phyloP scores from a whole-genome alignment of 2,329 filamentous ascomycete species.

The Sclerotinia subarctica region DNA sequence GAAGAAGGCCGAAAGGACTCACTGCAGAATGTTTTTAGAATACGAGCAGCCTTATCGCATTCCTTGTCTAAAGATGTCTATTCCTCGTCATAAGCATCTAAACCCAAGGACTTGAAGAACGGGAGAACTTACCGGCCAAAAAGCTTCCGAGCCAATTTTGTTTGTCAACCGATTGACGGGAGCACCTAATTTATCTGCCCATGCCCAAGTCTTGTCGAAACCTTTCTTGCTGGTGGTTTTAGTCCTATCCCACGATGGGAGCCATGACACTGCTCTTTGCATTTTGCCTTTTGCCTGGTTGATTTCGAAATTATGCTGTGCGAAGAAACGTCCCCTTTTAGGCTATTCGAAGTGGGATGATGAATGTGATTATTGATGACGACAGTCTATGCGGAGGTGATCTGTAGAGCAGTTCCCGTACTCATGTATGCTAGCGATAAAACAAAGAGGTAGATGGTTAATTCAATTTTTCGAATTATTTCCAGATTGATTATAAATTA shows the following conservation, averaged over 20 bases:
- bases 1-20: conserved; percentile 41
- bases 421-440: not conserved
- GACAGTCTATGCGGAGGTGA: conserved; percentile 6
- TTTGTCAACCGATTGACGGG: conserved; percentile 81
- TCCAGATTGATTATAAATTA: not conserved
- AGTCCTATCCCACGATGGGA: conserved; percentile 51
- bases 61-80: conserved; percentile 74
- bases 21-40: conserved; percentile 88
- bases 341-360: conserved; percentile 18
- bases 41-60: conserved; percentile 85
- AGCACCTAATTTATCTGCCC: conserved; percentile 63
- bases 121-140: conserved; percentile 58
- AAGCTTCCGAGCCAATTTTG: conserved; percentile 75
- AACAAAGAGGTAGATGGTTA: not conserved
- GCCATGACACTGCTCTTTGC: conserved; percentile 37
- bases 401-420: not conserved
- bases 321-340: conserved; percentile 10
- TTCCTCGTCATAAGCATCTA: not conserved
- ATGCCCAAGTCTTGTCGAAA: conserved; percentile 70
- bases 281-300: conserved; percentile 33
- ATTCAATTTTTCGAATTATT: not conserved
- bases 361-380: conserved; percentile 11
- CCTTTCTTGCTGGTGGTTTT: conserved; percentile 58
- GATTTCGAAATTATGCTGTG: conserved; percentile 28
- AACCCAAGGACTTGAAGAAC: not conserved